Percentiles rank a stretch among this genome's conserved stretches.
Evolutionary conservation across 768 basidiomycete genomes (phyloP).

Genomic region (Boletus rubropictus): DNA sequence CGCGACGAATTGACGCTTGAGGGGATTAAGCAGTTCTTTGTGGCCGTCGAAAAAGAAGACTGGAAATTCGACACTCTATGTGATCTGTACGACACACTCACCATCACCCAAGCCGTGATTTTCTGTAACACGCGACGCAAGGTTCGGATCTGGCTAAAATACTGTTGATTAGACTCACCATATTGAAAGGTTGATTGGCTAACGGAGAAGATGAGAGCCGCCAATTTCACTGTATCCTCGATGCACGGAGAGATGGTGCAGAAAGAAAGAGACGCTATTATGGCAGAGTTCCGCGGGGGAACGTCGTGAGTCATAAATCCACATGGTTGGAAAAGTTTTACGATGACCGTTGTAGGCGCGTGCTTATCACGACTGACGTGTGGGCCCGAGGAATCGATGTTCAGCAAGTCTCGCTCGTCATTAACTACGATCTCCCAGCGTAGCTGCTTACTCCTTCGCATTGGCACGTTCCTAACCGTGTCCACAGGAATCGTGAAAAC

Average conservation of each 20-base stretch:
- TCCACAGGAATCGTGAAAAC: constrained; percentile 85
- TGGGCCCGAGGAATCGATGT: constrained; percentile 99
- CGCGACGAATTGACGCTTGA: constrained; percentile 98
- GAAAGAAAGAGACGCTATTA: constrained; percentile 92
- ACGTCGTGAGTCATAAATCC: constrained; percentile 58
- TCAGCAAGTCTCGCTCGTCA: constrained; percentile 94
- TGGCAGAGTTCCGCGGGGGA: constrained; percentile 93
- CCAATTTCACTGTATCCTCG: constrained; percentile 96
- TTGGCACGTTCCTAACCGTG: constrained; percentile 11
- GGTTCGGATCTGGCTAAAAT: constrained; percentile 40
- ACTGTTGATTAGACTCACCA: constrained; percentile 5
- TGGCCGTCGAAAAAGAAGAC: constrained; percentile 98
- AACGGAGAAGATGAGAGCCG: constrained; percentile 97
- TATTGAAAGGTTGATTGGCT: constrained; percentile 83
- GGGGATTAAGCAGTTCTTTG: constrained; percentile 94
- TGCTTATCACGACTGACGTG: constrained; percentile 92
- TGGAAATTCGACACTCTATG: constrained; percentile 99
- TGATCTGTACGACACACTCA: constrained; percentile 96
- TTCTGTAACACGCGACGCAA: constrained; percentile 98
- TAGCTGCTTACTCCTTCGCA: constrained; percentile 35
- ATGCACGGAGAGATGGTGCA: constrained; percentile 98
- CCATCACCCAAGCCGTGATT: constrained; percentile 98
- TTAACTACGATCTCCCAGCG: constrained; percentile 95
- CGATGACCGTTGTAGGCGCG: constrained; percentile 51
- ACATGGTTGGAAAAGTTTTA: constrained; percentile 4